These are phyloP conservation scores for Diaporthe australafricana DNA, from an alignment of 2,329 filamentous ascomycete genomes.

Conservation along the genomic window DNA sequence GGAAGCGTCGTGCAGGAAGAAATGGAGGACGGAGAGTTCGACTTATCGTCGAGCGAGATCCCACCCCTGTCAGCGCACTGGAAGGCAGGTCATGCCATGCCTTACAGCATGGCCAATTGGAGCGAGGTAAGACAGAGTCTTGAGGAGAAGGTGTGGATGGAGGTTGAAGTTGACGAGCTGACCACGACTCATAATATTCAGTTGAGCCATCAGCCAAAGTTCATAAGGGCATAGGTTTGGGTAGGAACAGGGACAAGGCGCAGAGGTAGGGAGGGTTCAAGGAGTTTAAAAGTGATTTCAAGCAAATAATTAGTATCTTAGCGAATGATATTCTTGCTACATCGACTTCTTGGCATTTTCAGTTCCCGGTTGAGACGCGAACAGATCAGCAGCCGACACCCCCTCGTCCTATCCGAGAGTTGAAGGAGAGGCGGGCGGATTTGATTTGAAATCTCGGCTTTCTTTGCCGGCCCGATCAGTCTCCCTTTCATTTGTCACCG, in stretches of 20 bases:
- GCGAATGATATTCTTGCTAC: neutral
- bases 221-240: slow-evolving; percentile 19
- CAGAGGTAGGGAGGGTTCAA: neutral
- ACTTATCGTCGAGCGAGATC: neutral
- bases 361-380: too few relatives aligned
- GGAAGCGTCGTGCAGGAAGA: neutral
- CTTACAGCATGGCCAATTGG: slow-evolving; percentile 34
- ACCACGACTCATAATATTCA: slow-evolving; percentile 6
- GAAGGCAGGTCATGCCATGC: slow-evolving; percentile 35
- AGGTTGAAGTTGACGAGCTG: slow-evolving; percentile 27
- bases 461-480: slow-evolving; percentile 4
- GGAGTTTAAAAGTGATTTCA: slow-evolving; percentile 8
- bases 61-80: slow-evolving; percentile 33
- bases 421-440: neutral
- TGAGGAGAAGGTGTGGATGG: slow-evolving; percentile 34
- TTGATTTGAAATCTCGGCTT: slow-evolving; percentile 8
- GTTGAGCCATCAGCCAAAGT: slow-evolving; percentile 12
- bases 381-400: neutral
- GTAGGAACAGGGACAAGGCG: neutral
- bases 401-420: neutral
- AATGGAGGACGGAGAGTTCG: neutral
- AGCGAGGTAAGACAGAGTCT: slow-evolving; percentile 20
- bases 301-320: neutral
- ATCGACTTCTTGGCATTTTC: neutral
- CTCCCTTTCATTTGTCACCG: slow-evolving; percentile 9